Evolutionary conservation across 257 asterid genomes (phyloP).

Genomic region (Nicotiana tabacum): DNA sequence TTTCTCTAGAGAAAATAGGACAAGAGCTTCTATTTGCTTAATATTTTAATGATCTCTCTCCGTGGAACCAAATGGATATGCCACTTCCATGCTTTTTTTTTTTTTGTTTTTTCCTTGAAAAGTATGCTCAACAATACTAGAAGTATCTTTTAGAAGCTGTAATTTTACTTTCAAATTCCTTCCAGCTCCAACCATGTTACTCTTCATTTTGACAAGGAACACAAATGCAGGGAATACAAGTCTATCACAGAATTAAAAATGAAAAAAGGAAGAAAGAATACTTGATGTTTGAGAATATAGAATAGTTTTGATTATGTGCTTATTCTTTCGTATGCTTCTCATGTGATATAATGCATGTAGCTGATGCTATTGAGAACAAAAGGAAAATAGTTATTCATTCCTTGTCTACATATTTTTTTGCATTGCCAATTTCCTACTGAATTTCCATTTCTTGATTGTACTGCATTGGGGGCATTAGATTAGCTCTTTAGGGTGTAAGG

Average conservation of each 20-base stretch:
- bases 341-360: not conserved
- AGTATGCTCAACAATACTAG: not conserved
- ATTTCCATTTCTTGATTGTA: not conserved
- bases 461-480: not conserved
- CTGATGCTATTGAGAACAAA: not conserved
- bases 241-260: not conserved
- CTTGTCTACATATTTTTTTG: not conserved
- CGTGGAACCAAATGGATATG: not conserved
- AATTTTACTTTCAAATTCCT: not conserved
- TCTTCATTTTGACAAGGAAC: not conserved
- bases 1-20: not conserved
- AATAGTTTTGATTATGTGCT: not conserved
- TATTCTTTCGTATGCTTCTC: not conserved
- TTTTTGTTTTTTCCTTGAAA: not conserved
- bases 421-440: not conserved
- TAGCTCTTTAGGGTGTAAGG: not conserved
- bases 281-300: not conserved
- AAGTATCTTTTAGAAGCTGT: not conserved
- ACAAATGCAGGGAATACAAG: not conserved
- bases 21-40: not conserved
- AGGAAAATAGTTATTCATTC: not conserved
- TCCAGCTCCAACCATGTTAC: not conserved
- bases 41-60: not conserved
- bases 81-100: not conserved
- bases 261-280: not conserved